Evolutionary conservation across 768 basidiomycete species (phyloP), one percentile per base, ranked within the genome.

Genomic region (Leccinum obscurum): DNA sequence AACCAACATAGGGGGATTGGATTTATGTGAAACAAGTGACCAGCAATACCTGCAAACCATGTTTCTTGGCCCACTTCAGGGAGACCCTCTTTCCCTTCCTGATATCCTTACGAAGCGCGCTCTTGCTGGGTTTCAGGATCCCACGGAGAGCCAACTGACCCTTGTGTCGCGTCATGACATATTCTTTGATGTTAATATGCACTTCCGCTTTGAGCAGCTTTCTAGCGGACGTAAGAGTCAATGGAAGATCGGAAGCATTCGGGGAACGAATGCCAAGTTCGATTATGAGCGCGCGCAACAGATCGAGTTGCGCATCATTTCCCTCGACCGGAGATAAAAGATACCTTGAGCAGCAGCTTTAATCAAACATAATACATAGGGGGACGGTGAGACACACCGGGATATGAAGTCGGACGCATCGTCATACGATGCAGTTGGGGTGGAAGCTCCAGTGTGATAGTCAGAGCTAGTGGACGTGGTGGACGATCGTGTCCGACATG

Each of bases 111-210:
- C 88, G 81, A 55, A 92, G 79, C 0, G 88, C 83, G 17, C 57
- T 81, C 63, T 81, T 80, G 72, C 75, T 88, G 5, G 87, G 83
- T 62, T 87, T 83, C 81, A 92, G 78, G 58, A 86, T 81, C 46
- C 76, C 65, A 57, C 77, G 85, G 35, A 92, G 77, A 26, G 85
- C 88, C 6, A 77, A 79, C 32, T 82, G 84, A 1, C 89, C 89
- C 67, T 86, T 80, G 56, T 76, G 77, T 41, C 91, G 86, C 34
- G 82, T 81, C 17, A 83, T 82, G 59, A 91, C 77, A 70, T 92
- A 92, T 61, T 92, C 89, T 53, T 80, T 80, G 59, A 93, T 82
- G 66, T 90, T 90, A 32, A 92, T 66, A 68, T 91, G 90, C 0
- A 79, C 89, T 44, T 78, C 79, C 6, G 84, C 75, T 73, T 88